These are phyloP conservation scores for Triadica sebifera DNA, from an alignment of 345 rosid species.

Conservation along the genomic window DNA sequence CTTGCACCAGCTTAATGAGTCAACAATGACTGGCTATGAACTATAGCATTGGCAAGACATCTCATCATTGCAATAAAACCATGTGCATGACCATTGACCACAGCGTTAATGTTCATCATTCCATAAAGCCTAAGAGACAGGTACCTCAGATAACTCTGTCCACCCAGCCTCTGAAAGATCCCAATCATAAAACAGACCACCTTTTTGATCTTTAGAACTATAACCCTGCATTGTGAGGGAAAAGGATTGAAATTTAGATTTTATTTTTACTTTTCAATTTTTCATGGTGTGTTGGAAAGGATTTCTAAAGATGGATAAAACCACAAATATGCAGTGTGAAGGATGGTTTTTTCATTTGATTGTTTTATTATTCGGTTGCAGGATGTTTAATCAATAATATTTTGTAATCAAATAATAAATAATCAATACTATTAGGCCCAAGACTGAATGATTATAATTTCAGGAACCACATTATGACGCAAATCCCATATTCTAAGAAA, in stretches of 20 bases:
- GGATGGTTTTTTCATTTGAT: neutral
- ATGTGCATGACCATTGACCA: constrained; percentile 2
- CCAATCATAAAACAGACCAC: constrained; percentile 79
- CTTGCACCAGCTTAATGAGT: neutral
- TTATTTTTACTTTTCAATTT: neutral
- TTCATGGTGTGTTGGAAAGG: neutral
- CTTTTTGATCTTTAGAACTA: constrained; percentile 76
- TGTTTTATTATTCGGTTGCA: neutral
- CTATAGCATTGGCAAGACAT: neutral
- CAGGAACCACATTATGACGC: neutral
- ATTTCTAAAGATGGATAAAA: neutral
- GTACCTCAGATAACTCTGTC: constrained; percentile 71
- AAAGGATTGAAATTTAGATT: neutral
- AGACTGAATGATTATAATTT: neutral
- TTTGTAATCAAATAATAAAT: neutral
- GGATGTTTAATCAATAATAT: neutral
- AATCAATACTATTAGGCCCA: neutral
- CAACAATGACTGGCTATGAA: constrained; percentile 6
- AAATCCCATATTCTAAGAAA: neutral
- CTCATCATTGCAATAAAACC: neutral
- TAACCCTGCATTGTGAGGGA: constrained; percentile 58
- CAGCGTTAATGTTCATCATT: neutral
- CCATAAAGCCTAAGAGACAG: constrained; percentile 4
- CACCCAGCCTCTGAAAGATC: constrained; percentile 83
- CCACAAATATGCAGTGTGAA: neutral